These are phyloP conservation scores for Umbilicus rupestris DNA, from an alignment of 164 flowering plant species.

Conservation along the genomic window DNA sequence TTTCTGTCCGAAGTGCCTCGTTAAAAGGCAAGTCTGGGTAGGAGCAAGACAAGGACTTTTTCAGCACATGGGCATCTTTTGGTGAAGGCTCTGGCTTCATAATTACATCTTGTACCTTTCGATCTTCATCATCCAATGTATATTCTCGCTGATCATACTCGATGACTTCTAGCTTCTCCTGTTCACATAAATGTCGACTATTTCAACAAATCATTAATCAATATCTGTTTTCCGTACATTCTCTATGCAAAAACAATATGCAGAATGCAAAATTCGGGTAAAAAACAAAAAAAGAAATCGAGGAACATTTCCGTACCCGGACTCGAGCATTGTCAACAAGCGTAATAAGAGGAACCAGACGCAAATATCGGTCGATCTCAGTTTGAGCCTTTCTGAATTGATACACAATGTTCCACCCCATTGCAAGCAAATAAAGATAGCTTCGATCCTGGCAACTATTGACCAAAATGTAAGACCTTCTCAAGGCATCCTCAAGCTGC, in stretches of 20 bases:
- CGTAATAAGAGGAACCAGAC: constrained; percentile 77
- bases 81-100: constrained; percentile 54
- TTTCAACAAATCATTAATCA: not conserved
- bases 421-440: constrained; percentile 78
- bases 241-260: not conserved
- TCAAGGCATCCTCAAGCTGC: constrained; percentile 85
- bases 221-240: not conserved
- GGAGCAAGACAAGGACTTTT: constrained; percentile 76
- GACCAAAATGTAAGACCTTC: constrained; percentile 74
- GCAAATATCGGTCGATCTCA: constrained; percentile 83
- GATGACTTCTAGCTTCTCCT: constrained; percentile 82
- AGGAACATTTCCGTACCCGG: constrained; percentile 39
- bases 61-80: constrained; percentile 46
- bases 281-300: not conserved
- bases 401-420: constrained; percentile 97
- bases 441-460: constrained; percentile 91
- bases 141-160: constrained; percentile 85
- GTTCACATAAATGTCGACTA: constrained; percentile 11
- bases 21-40: constrained; percentile 66
- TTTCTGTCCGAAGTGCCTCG: constrained; percentile 68
- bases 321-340: constrained; percentile 86
- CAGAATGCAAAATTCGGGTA: not conserved
- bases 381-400: constrained; percentile 85
- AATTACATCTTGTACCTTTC: constrained; percentile 56
- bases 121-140: constrained; percentile 83